Evolutionary conservation across 805 yeast species (phyloP).

Genomic region (Ogataea methylovora): DNA sequence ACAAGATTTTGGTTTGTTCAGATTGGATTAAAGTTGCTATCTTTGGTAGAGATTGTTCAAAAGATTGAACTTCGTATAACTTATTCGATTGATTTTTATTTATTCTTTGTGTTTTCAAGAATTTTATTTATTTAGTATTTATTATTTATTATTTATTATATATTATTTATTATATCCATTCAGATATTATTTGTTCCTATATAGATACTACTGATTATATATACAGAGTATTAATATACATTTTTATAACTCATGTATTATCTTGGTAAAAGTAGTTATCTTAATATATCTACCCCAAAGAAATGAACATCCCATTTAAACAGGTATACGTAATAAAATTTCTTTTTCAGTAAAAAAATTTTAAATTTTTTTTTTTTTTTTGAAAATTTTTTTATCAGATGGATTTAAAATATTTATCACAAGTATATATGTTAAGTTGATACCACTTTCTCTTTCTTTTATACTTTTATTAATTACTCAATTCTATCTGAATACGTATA

Average conservation of each 20-base stretch:
- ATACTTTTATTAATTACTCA: background rate
- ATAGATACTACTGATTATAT: no score
- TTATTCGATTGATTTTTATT: no score
- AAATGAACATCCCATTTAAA: background rate
- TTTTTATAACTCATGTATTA: no score
- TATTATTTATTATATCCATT: no score
- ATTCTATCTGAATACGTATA: background rate
- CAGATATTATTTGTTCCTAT: no score
- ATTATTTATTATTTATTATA: no score
- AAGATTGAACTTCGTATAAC: constrained; percentile 42
- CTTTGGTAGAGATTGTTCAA: constrained; percentile 89
- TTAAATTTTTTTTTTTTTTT: constrained; percentile 25
- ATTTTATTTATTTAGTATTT: background rate
- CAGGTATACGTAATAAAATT: background rate
- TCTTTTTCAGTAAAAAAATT: background rate
- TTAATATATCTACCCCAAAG: no score
- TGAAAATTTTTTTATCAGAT: constrained; percentile 2
- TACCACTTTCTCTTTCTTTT: background rate
- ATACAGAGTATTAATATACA: no score
- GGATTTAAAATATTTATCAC: background rate
- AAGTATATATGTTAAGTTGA: background rate
- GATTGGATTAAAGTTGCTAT: constrained; percentile 85
- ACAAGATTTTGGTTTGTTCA: constrained; percentile 72
- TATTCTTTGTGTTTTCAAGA: background rate
- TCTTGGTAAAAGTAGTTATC: no score